A percentile compares a stretch with the other conserved stretches of the same genome.
These are phyloP conservation scores for Alternaria triticimaculans DNA, from an alignment of 2,329 filamentous ascomycete genomes.

Conservation along the genomic window DNA sequence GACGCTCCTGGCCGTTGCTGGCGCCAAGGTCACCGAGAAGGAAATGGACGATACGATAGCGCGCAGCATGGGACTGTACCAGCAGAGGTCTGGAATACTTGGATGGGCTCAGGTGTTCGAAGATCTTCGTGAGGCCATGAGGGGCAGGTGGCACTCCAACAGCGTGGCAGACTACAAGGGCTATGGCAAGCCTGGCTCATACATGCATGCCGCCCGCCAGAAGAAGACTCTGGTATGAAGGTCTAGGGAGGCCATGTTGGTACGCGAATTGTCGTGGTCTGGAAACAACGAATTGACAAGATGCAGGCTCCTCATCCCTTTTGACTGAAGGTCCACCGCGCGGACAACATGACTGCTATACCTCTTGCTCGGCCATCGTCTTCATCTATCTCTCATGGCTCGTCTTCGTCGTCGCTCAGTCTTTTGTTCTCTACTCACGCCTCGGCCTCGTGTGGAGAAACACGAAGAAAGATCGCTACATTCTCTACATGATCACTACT, in stretches of 20 bases:
- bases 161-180: background rate
- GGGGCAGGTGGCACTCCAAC: background rate
- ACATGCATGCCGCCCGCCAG: background rate
- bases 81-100: background rate
- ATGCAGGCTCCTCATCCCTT: background rate
- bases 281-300: background rate
- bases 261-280: background rate
- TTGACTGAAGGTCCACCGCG: background rate
- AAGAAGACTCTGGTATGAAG: background rate
- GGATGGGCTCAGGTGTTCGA: background rate
- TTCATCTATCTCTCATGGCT: slow-evolving; percentile 62
- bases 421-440: slow-evolving; percentile 66
- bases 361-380: slow-evolving; percentile 46
- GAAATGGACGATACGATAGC: background rate
- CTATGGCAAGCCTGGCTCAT: background rate
- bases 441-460: slow-evolving; percentile 62
- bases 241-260: background rate
- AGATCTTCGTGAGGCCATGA: background rate
- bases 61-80: background rate
- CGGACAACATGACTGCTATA: background rate
- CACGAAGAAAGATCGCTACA: slow-evolving; percentile 37
- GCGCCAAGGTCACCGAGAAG: background rate
- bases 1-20: background rate
- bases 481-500: slow-evolving; percentile 63
- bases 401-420: slow-evolving; percentile 65